Percentiles rank a stretch among this genome's conserved stretches.
Evolutionary conservation across 352 stramenopile genomes (phyloP).

Genomic region (Phytophthora syringae): DNA sequence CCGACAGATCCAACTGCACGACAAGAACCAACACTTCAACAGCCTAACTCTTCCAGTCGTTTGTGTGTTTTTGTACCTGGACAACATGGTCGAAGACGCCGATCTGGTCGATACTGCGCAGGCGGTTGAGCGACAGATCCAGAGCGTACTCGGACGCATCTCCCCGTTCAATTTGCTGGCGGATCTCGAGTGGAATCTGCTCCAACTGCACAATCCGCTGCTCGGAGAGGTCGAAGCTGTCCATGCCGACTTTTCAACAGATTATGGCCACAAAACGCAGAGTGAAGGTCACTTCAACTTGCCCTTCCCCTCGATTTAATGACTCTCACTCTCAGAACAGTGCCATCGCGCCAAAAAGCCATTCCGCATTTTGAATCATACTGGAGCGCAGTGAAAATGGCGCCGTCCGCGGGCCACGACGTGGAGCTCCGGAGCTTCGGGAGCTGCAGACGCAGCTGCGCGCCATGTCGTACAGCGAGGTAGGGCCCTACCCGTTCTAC

Average conservation of each 20-base stretch:
- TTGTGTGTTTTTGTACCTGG: constrained; percentile 36
- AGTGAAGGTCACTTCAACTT: constrained; percentile 1
- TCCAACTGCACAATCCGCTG: constrained; percentile 53
- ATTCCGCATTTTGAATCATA: constrained; percentile 3
- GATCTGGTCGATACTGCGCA: constrained; percentile 47
- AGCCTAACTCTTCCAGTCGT: no score
- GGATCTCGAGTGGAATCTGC: constrained; percentile 57
- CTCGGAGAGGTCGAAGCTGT: constrained; percentile 59
- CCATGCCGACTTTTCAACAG: constrained; percentile 25
- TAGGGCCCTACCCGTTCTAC: constrained; percentile 9
- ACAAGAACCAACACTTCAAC: no score
- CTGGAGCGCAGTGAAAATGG: constrained; percentile 18
- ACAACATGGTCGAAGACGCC: constrained; percentile 53
- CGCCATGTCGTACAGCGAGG: constrained; percentile 65
- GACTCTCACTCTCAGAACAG: background rate
- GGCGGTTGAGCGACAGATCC: constrained; percentile 58
- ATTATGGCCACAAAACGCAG: background rate
- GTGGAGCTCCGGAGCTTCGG: constrained; percentile 59
- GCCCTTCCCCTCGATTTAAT: no score
- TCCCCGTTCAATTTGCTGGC: constrained; percentile 42
- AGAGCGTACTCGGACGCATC: constrained; percentile 45
- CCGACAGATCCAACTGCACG: constrained; percentile 61
- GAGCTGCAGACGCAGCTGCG: constrained; percentile 67
- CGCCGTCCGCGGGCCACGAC: constrained; percentile 42
- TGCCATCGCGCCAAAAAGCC: background rate